Conservation (phyloP, 805 yeast species). For the Priceomyces melissophilus region DNA sequence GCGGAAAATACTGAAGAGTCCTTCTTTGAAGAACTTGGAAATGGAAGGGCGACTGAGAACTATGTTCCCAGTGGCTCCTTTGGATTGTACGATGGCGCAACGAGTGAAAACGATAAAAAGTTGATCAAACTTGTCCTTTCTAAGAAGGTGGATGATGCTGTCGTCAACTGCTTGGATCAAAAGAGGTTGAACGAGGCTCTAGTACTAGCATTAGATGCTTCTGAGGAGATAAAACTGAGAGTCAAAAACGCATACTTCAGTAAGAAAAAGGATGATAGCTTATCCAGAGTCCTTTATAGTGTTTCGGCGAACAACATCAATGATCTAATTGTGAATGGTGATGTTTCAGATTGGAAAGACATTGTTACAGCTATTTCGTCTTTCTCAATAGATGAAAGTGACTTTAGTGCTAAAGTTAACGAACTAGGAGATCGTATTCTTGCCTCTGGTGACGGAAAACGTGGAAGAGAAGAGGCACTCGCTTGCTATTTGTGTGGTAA, state of each 20-base stretch:
- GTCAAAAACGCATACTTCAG: constrained; percentile 72
- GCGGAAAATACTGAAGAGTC: constrained; percentile 20
- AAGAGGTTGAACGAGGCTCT: constrained; percentile 75
- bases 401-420: constrained; percentile 54
- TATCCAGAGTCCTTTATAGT: constrained; percentile 73
- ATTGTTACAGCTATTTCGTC: constrained; percentile 69
- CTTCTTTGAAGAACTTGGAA: constrained; percentile 38
- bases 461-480: constrained; percentile 70
- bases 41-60: constrained; percentile 11
- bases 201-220: constrained; percentile 68
- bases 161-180: constrained; percentile 59
- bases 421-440: constrained; percentile 77
- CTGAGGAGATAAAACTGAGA: constrained; percentile 55
- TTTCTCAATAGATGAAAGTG: constrained; percentile 44
- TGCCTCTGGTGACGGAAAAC: constrained; percentile 19
- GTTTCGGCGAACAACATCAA: constrained; percentile 51
- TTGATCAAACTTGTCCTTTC: constrained; percentile 44
- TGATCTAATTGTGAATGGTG: constrained; percentile 77
- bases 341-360: constrained; percentile 78
- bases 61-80: constrained; percentile 57
- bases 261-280: constrained; percentile 49
- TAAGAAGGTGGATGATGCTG: constrained; percentile 66
- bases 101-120: constrained; percentile 42
- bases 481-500: constrained; percentile 76
- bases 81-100: constrained; percentile 29